A percentile compares a stretch with the other conserved stretches of the same genome.
phyloP scores from a whole-genome alignment of 2,329 filamentous ascomycete genomes.

The Talaromyces sp. region DNA sequence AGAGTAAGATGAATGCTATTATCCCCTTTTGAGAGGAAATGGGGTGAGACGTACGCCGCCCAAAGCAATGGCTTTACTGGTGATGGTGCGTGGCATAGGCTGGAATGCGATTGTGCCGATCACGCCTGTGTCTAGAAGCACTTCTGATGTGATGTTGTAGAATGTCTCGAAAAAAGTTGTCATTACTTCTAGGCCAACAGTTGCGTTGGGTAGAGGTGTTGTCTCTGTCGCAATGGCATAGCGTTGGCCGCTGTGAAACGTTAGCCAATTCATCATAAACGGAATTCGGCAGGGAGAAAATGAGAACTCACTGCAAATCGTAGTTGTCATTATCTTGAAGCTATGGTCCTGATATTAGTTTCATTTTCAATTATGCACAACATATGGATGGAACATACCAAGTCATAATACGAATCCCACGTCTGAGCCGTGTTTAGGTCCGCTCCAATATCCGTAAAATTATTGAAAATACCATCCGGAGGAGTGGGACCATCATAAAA shows the following conservation, averaged over 20 bases:
- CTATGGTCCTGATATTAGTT: conserved; percentile 10
- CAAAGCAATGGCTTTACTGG: conserved; percentile 31
- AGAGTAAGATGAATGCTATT: background rate
- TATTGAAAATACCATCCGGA: conserved; percentile 54
- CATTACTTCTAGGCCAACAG: conserved; percentile 29
- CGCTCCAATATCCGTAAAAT: conserved; percentile 51
- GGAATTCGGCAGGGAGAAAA: too few species aligned
- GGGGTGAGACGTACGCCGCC: conserved; percentile 32
- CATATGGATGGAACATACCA: conserved; percentile 34
- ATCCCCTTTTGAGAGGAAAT: background rate
- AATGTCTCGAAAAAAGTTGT: conserved; percentile 34
- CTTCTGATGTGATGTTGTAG: conserved; percentile 28
- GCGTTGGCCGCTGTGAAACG: conserved; percentile 30
- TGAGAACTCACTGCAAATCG: conserved; percentile 26
- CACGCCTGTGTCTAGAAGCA: conserved; percentile 27
- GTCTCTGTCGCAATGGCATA: conserved; percentile 42
- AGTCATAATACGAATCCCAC: conserved; percentile 45
- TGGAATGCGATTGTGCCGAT: conserved; percentile 37
- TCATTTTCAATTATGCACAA: background rate
- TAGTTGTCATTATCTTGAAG: conserved; percentile 43
- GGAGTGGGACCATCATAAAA: conserved; percentile 59
- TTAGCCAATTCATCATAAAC: background rate
- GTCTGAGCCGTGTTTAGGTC: conserved; percentile 46
- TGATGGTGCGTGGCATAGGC: conserved; percentile 34
- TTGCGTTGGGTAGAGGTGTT: conserved; percentile 33